phyloP scores from a whole-genome alignment of 768 basidiomycete genomes.

The Termitomyces sp. region DNA sequence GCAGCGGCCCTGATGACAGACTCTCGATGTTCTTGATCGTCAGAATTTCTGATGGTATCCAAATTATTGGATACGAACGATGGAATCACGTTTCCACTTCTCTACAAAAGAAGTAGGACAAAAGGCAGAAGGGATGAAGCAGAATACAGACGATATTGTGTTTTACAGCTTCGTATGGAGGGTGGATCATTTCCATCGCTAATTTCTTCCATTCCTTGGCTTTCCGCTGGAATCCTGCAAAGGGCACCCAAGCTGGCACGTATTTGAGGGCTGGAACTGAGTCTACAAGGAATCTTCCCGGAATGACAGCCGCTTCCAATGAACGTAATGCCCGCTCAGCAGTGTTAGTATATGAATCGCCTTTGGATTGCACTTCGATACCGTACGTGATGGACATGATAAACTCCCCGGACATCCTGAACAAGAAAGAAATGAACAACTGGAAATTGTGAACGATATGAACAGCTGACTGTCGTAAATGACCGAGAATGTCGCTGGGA shows the following conservation, averaged over 20 bases:
- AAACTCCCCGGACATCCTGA: slow-evolving; percentile 17
- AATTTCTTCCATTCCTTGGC: neutral
- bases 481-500: no score
- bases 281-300: slow-evolving; percentile 29
- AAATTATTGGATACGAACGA: neutral
- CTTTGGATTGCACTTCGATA: slow-evolving; percentile 18
- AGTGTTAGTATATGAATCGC: slow-evolving; percentile 28
- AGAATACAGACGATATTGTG: neutral
- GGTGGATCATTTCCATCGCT: neutral
- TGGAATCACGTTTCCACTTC: neutral
- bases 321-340: slow-evolving; percentile 25
- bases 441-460: neutral
- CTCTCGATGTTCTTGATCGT: neutral
- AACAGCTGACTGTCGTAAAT: no score
- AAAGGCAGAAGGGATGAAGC: neutral
- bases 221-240: no score
- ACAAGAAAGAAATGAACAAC: neutral
- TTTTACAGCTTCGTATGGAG: neutral
- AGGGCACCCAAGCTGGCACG: no score
- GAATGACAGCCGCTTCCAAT: slow-evolving; percentile 19
- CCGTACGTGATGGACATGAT: slow-evolving; percentile 29
- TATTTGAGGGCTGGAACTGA: slow-evolving; percentile 23
- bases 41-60: neutral
- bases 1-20: neutral
- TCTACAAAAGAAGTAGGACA: neutral